phyloP scores from a whole-genome alignment of 495 filamentous ascomycete species.

The Tuber brumale region DNA sequence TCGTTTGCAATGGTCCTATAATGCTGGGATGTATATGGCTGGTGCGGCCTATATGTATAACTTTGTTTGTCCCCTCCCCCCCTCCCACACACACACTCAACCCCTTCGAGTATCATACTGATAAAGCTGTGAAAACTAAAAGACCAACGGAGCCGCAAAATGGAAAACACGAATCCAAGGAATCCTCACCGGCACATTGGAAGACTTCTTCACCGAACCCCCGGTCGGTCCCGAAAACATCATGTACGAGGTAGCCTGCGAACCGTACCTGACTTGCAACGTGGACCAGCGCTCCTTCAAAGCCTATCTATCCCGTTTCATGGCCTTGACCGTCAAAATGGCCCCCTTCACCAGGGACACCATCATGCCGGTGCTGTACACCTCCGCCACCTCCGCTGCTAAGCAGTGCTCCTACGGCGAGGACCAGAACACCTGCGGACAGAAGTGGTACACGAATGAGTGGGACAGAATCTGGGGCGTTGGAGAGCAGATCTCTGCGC shows the following conservation, averaged over 20 bases:
- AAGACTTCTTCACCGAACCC: conserved; percentile 52
- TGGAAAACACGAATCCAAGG: conserved; percentile 53
- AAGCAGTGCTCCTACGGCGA: conserved; percentile 55
- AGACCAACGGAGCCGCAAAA: conserved; percentile 48
- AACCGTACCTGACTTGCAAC: conserved; percentile 56
- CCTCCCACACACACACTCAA: too few species aligned
- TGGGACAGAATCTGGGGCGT: conserved; percentile 60
- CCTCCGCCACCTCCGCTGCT: conserved; percentile 61
- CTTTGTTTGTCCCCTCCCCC: conserved; percentile 43
- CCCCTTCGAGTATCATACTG: neutral
- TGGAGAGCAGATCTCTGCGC: conserved; percentile 64
- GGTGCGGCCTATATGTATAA: conserved; percentile 69
- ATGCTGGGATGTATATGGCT: conserved; percentile 60
- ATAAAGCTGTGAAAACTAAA: conserved; percentile 27
- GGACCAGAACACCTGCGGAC: conserved; percentile 61
- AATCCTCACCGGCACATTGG: conserved; percentile 50
- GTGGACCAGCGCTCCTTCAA: conserved; percentile 75
- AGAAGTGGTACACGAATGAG: conserved; percentile 57
- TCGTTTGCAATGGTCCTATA: conserved; percentile 62
- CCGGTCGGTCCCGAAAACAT: conserved; percentile 45
- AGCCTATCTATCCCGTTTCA: conserved; percentile 68
- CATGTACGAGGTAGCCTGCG: conserved; percentile 69
- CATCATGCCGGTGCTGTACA: conserved; percentile 58
- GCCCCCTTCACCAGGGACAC: conserved; percentile 55
- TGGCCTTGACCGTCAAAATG: conserved; percentile 65